Base-by-base conservation (phyloP, 1,284 basidiomycete genomes). In the Coniophora puteana region DNA sequence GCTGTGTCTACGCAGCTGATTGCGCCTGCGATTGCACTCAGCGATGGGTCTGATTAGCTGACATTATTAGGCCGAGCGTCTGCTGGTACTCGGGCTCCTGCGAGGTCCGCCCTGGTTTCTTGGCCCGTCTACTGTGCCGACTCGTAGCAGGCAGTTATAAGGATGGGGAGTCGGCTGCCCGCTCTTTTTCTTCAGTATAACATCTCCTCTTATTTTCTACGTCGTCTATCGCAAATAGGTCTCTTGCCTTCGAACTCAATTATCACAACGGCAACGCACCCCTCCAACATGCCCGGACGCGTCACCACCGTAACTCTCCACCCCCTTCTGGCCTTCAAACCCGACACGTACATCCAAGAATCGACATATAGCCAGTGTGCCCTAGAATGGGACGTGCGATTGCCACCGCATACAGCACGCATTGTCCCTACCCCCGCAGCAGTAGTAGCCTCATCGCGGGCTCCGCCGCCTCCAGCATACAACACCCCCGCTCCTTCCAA, bases 321-420 rank as follows among this genome's bases (percentile, higher is more conserved):
- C 26, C 20, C 38, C 8, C 51, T 63, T 8, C 40, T 58, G 40
- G 16, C 29, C 8, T 39, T 50, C 1, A n/a, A 51, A 5, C 29
- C 39, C 23, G 34, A 43, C 13, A 53, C 51, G 17, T 44, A 53
- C 5, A 31, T 36, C 4, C 7, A 38, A 40, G 34, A 28, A 10
- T 41, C 12, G n/a, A n/a, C n/a, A n/a, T 41, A 46, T 3, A 38
- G 20, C 20, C 46, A 44, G 16, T 41, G 53, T 20, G 49, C 49
- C 5, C 41, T 78, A 20, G 38, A 67, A 14, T 80, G 77, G 77
- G 72, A 80, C 50, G 31, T 75, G 31, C 67, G 71, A 28, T 54
- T 65, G 41, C 29, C 59, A n/a, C 71, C 73, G 13, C 13, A 51
- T 51, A n/a, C n/a, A n/a, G n/a, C n/a, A n/a, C n/a, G n/a, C n/a